phyloP scores from a whole-genome alignment of 208 protist genomes.

The Trypanosoma conorhini region DNA sequence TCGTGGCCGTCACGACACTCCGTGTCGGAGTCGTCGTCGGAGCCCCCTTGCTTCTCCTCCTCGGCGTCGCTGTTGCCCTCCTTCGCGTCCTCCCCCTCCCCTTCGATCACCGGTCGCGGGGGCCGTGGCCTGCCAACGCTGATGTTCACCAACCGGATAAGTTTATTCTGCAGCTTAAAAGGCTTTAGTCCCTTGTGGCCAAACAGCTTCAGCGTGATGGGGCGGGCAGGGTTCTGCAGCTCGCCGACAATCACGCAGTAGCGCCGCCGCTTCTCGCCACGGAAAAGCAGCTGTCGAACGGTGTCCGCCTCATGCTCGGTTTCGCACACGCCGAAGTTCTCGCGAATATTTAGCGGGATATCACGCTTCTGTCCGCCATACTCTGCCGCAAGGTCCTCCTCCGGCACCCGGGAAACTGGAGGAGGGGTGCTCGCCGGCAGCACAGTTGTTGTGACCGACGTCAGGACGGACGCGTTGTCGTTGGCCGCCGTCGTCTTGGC shows the following conservation, averaged over 20 bases:
- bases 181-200: constrained; percentile 81
- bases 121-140: constrained; percentile 66
- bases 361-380: constrained; percentile 49
- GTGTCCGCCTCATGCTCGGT: constrained; percentile 56
- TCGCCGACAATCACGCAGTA: constrained; percentile 86
- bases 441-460: constrained; percentile 48
- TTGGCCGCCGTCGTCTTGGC: not conserved
- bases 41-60: not conserved
- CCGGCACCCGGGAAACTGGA: constrained; percentile 26
- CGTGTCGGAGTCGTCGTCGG: not conserved
- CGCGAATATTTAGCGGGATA: constrained; percentile 47
- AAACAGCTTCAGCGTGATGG: constrained; percentile 78
- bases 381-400: constrained; percentile 40
- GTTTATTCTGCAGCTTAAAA: constrained; percentile 83
- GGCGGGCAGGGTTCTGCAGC: constrained; percentile 50
- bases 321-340: constrained; percentile 46
- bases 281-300: constrained; percentile 75
- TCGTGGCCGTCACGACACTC: not conserved
- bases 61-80: constrained; percentile 1
- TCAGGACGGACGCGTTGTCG: constrained; percentile 52
- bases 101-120: constrained; percentile 30
- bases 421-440: constrained; percentile 37
- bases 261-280: constrained; percentile 78
- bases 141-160: constrained; percentile 84
- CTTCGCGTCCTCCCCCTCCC: constrained; percentile 12